Evolutionary conservation across 495 filamentous ascomycete species (phyloP).

Genomic region (Penicillium arizonense): DNA sequence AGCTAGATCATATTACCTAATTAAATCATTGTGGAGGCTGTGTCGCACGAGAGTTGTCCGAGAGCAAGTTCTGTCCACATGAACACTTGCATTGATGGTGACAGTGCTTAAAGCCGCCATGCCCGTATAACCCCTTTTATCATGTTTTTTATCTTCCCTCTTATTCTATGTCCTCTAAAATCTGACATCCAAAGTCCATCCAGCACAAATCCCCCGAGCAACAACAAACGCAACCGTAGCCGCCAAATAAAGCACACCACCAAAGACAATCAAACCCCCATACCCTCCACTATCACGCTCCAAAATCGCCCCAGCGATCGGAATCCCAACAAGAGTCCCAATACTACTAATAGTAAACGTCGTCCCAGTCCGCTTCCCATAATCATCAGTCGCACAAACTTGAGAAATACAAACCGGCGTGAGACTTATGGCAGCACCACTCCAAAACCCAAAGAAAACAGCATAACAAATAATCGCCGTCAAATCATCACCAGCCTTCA

Average conservation of each 20-base stretch:
- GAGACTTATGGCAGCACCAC: conserved; percentile 57
- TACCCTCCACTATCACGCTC: conserved; percentile 21
- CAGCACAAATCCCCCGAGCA: conserved; percentile 46
- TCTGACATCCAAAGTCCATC: conserved; percentile 29
- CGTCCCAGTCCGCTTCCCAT: conserved; percentile 62
- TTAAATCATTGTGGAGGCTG: not conserved
- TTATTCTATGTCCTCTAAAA: conserved; percentile 5
- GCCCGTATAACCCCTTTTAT: too few species aligned
- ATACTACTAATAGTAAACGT: conserved; percentile 58
- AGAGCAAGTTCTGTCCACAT: too few species aligned
- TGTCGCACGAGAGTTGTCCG: not conserved
- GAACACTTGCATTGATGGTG: too few species aligned
- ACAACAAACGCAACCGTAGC: conserved; percentile 45
- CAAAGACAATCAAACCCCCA: conserved; percentile 52
- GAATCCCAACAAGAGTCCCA: conserved; percentile 68
- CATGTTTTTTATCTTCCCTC: too few species aligned
- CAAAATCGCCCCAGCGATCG: conserved; percentile 64
- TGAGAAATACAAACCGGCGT: conserved; percentile 60
- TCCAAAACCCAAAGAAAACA: conserved; percentile 59
- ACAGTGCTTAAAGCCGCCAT: too few species aligned
- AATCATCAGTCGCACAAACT: conserved; percentile 56
- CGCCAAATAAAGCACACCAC: conserved; percentile 50
- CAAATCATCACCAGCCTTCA: conserved; percentile 27
- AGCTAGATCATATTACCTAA: conserved; percentile 5
- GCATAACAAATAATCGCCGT: conserved; percentile 55